These are phyloP conservation scores for Teratosphaeria zuluensis DNA, from an alignment of 2,329 filamentous ascomycete genomes.

Conservation along the genomic window DNA sequence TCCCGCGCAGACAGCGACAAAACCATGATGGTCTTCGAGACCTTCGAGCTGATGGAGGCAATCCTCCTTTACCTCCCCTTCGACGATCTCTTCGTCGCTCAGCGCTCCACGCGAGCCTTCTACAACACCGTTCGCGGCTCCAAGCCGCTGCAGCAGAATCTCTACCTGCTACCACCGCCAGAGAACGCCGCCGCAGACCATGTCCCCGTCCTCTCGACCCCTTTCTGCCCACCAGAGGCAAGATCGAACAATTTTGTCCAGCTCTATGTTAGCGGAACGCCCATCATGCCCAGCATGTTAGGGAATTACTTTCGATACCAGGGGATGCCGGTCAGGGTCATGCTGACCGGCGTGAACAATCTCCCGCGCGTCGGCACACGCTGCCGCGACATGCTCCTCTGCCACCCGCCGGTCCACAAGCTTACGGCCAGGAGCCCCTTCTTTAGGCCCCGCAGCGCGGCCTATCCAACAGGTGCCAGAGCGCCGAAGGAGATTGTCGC, in stretches of 20 bases:
- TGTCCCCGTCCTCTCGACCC: no score
- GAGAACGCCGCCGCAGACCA: background rate
- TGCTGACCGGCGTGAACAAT: no score
- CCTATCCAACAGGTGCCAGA: no score
- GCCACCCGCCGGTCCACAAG: background rate
- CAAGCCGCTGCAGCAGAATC: background rate
- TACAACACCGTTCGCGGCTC: background rate
- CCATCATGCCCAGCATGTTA: no score
- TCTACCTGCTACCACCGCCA: background rate
- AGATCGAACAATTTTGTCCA: no score
- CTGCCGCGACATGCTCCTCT: background rate
- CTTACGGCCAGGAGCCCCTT: background rate
- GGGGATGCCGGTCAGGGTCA: no score
- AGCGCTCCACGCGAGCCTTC: background rate
- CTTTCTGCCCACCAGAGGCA: no score
- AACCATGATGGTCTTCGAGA: background rate
- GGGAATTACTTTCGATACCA: no score
- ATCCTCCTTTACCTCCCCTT: background rate
- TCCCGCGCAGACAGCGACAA: no score
- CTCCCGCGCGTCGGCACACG: background rate
- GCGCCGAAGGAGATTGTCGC: no score
- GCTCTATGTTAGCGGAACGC: no score
- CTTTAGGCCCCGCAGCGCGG: no score
- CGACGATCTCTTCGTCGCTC: background rate
- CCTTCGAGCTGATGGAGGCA: background rate